Base-by-base conservation (phyloP, 1,139 yeast species). In the Yamadazyma dendronema region DNA sequence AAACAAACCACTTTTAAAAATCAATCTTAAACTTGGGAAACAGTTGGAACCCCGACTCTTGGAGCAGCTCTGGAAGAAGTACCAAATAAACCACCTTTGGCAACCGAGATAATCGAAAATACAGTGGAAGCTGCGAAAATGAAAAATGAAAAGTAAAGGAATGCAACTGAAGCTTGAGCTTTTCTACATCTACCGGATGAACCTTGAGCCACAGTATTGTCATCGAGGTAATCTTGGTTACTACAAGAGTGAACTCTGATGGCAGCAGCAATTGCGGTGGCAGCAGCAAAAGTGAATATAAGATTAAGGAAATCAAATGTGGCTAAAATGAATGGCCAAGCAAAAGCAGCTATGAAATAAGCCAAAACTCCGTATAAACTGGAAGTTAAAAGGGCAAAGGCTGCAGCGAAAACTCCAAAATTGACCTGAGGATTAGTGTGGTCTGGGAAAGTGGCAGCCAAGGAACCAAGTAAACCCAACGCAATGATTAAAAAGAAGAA, bases 241-340 rank as follows among this genome's bases (percentile, higher is more conserved):
- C 67, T 42, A 75, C 98, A 92, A 33, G 95, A 84, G 77, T 89
- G 96, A 46, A 73, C 77, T 64, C 88, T 79, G 61, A 85, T 81
- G 54, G 82, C 94, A 47, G 89, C 95, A 40, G 97, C 97, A 61
- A 92, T 71, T 37, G 96, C 96, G 41, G 95, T 80, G 50, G 92
- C 97, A 50, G 87, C 97, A 40, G 97, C 81, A 66, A 92, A 87
- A 43, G 96, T 82, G 79, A 92, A 90, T 50, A 90, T 85, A 57
- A 82, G 69, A 77, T 89, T 88, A 65, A 92, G 72, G 67, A 88
- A 82, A 74, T 92, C 98, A 57, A 87, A 68, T 40, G 71, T 54
- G 41, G 83, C 79, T 60, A 87, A 67, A 49, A 89, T 62, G 41
- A 86, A 65, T 51, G 97, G 97, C 84, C 94, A 86, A 35, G 96